Conservation (phyloP, 495 filamentous ascomycete species). For the Hyaloscypha variabilis region DNA sequence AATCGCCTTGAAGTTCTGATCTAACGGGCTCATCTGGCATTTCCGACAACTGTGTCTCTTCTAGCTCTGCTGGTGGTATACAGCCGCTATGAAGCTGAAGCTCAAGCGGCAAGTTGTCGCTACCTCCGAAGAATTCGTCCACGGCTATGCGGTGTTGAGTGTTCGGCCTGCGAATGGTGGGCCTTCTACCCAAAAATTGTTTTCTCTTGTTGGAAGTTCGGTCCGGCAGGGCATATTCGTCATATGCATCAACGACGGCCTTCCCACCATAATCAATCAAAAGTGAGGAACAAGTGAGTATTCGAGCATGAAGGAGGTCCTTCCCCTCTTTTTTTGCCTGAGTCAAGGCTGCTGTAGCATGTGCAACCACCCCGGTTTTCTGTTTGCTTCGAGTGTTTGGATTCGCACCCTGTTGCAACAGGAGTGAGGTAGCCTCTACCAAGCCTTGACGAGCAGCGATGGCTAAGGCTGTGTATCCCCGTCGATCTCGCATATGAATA, state of each 20-base stretch:
- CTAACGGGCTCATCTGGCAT: no score
- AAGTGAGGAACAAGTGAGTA: neutral
- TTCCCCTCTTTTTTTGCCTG: neutral
- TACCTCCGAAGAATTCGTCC: no score
- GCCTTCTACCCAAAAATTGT: no score
- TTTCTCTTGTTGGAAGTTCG: no score
- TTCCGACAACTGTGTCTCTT: no score
- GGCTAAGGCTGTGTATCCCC: neutral
- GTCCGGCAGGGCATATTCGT: neutral
- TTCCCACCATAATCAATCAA: neutral
- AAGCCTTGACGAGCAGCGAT: neutral
- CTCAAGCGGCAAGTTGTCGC: no score
- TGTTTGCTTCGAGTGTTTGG: neutral
- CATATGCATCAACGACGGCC: neutral
- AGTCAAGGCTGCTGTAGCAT: neutral
- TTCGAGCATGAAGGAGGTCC: neutral
- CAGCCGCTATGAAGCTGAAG: no score
- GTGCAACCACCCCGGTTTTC: neutral
- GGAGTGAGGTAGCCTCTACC: neutral
- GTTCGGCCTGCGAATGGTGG: no score
- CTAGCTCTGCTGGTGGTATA: no score
- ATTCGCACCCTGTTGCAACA: neutral
- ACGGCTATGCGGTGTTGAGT: no score
- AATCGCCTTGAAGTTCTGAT: no score
- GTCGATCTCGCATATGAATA: neutral